A percentile compares a stretch with the other conserved stretches of the same genome.
Evolutionary conservation across 306 rosid species (phyloP).

Genomic region (Cicer bijugum): DNA sequence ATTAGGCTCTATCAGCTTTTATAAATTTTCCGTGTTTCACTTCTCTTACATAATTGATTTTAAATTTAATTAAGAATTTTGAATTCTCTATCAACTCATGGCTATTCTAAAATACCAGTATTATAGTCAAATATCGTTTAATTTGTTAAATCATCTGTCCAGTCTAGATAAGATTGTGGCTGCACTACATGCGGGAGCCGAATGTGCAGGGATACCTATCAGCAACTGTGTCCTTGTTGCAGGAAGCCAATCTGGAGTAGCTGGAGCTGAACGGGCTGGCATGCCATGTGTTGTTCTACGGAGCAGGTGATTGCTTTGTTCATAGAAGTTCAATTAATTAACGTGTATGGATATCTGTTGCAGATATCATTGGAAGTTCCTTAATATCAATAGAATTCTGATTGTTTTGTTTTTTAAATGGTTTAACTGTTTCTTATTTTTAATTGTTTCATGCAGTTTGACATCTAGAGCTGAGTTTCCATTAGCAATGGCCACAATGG

Average conservation of each 20-base stretch:
- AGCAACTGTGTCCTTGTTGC: slow-evolving; percentile 79
- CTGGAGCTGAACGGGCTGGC: slow-evolving; percentile 77
- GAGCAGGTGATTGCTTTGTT: slow-evolving; percentile 70
- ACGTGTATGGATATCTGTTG: slow-evolving; percentile 33
- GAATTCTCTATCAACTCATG: slow-evolving; percentile 11
- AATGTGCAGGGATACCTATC: slow-evolving; percentile 68
- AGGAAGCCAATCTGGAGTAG: slow-evolving; percentile 85
- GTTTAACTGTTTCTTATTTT: slow-evolving; percentile 24
- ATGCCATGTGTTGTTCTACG: slow-evolving; percentile 87
- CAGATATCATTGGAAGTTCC: slow-evolving; percentile 25
- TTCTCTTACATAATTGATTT: neutral
- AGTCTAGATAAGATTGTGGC: slow-evolving; percentile 76
- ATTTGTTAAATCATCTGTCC: slow-evolving; percentile 50
- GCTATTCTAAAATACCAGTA: slow-evolving; percentile 15
- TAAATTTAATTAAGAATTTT: slow-evolving; percentile 20
- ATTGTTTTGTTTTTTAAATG: neutral
- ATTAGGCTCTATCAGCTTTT: slow-evolving; percentile 21
- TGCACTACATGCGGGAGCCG: slow-evolving; percentile 93
- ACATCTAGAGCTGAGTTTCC: slow-evolving; percentile 98
- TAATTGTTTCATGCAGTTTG: slow-evolving; percentile 55
- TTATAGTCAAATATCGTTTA: slow-evolving; percentile 35
- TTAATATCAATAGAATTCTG: slow-evolving; percentile 7
- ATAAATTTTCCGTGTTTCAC: neutral
- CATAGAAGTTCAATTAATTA: slow-evolving; percentile 34
- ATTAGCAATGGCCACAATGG: slow-evolving; percentile 71